Evolutionary conservation across 257 asterid species (phyloP).

Genomic region (Solanum arcanum): DNA sequence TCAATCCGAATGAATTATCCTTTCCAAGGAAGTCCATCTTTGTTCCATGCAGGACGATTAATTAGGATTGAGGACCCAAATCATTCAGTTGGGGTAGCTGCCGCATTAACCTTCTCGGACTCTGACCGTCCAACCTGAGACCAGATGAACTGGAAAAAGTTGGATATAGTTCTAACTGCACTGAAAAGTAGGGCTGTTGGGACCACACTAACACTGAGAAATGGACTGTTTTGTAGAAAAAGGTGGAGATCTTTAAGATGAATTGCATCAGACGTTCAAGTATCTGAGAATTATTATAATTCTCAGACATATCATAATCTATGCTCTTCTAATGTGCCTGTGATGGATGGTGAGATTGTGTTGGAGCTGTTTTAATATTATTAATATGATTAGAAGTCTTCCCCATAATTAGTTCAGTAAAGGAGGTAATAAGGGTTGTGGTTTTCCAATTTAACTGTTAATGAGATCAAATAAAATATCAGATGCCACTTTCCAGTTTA

Average conservation of each 20-base stretch:
- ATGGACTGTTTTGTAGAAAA: neutral
- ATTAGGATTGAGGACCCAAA: neutral
- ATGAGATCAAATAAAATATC: neutral
- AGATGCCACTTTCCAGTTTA: neutral
- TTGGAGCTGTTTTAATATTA: neutral
- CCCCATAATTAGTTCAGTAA: neutral
- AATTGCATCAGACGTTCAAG: neutral
- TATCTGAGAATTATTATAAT: neutral
- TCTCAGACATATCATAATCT: neutral
- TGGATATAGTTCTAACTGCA: neutral
- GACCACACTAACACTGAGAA: neutral
- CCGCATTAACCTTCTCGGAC: neutral
- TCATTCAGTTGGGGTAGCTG: neutral
- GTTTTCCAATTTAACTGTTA: neutral
- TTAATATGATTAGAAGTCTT: neutral
- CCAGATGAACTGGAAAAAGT: neutral
- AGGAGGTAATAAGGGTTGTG: neutral
- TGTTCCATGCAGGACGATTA: neutral
- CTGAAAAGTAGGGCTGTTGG: neutral
- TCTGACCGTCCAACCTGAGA: neutral
- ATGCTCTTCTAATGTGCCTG: neutral
- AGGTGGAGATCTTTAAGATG: neutral
- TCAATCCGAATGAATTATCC: neutral
- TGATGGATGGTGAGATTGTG: neutral
- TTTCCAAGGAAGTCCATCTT: neutral